Percentiles rank a stretch among this genome's conserved stretches.
Evolutionary conservation across 495 filamentous ascomycete species (phyloP).

Genomic region (Aspergillus asperescens): DNA sequence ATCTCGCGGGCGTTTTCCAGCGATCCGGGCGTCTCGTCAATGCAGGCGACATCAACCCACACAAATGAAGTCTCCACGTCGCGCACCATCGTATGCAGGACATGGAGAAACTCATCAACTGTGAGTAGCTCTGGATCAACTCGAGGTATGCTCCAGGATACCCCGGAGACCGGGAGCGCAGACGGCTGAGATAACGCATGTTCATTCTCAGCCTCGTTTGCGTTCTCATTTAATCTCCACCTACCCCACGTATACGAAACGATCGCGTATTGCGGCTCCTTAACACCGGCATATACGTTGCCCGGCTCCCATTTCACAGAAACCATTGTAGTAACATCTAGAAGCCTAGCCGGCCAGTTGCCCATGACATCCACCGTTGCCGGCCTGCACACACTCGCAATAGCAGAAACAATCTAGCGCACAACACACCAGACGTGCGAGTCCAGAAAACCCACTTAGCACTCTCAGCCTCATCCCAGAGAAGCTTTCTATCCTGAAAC

Average conservation of each 20-base stretch:
- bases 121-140: neutral
- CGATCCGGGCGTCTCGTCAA: neutral
- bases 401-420: no score
- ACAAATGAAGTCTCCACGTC: neutral
- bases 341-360: neutral
- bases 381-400: no score
- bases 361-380: neutral
- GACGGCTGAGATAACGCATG: neutral
- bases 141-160: neutral
- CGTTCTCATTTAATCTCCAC: neutral
- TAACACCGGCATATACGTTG: neutral
- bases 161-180: neutral
- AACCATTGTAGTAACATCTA: neutral
- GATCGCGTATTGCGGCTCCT: neutral
- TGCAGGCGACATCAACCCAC: neutral
- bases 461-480: no score
- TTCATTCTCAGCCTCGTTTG: no score
- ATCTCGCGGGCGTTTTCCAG: neutral
- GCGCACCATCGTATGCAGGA: neutral
- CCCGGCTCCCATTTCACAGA: neutral
- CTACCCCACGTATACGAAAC: neutral
- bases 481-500: no score
- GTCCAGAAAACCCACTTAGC: no score
- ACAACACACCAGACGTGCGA: no score
- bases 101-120: neutral